phyloP scores from a whole-genome alignment of 352 stramenopile genomes.

The Pythium periplocum region DNA sequence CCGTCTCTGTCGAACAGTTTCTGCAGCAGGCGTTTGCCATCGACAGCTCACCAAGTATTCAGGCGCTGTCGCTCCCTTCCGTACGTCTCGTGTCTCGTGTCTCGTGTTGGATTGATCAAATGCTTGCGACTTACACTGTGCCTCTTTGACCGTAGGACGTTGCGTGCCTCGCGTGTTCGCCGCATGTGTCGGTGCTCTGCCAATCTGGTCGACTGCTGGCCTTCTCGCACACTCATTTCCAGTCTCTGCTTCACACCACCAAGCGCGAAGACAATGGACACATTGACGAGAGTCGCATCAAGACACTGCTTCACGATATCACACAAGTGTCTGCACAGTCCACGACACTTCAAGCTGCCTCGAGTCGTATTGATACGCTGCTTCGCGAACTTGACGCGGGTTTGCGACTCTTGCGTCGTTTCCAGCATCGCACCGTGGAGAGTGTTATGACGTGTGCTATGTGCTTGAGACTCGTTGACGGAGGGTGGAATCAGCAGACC shows the following conservation, averaged over 20 bases:
- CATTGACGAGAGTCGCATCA: conserved; percentile 1
- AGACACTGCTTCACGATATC: conserved; percentile 5
- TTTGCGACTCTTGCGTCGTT: conserved; percentile 30
- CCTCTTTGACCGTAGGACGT: too few relatives aligned
- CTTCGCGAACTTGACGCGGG: conserved; percentile 37
- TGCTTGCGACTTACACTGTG: too few relatives aligned
- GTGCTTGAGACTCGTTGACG: conserved; percentile 5
- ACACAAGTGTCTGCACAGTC: background rate
- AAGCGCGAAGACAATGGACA: background rate
- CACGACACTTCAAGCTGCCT: background rate
- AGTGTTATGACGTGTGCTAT: conserved; percentile 3
- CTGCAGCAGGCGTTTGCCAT: too few relatives aligned
- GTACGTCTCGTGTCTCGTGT: too few relatives aligned
- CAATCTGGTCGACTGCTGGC: too few relatives aligned
- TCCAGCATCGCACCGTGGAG: conserved; percentile 6
- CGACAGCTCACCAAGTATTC: too few relatives aligned
- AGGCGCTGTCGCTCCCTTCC: too few relatives aligned
- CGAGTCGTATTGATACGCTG: conserved; percentile 4
- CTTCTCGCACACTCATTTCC: too few relatives aligned
- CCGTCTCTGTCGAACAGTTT: conserved; percentile 1
- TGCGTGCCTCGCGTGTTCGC: too few relatives aligned
- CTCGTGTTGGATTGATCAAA: too few relatives aligned
- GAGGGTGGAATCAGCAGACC: conserved; percentile 11
- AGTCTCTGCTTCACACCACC: too few relatives aligned
- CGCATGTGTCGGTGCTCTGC: too few relatives aligned